Evolutionary conservation across 768 basidiomycete species (phyloP).

Genomic region (Amylocystis lapponica): DNA sequence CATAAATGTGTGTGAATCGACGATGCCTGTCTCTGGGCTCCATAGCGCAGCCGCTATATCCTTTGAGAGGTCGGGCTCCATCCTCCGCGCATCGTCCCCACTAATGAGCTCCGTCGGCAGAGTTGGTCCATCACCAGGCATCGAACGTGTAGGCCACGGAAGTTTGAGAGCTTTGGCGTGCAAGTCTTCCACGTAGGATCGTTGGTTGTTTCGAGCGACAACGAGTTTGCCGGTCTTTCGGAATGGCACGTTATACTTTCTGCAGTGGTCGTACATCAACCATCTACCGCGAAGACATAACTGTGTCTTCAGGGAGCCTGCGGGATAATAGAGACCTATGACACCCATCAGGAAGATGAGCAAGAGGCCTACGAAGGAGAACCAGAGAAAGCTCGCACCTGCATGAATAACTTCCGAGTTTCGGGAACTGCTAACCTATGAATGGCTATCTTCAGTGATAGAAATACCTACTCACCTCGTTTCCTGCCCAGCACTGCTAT

Average conservation of each 20-base stretch:
- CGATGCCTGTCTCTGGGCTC: constrained; percentile 84
- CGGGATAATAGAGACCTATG: constrained; percentile 79
- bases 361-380: not conserved
- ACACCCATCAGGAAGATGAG: not conserved
- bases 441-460: too few relatives aligned
- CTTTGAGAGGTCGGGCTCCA: constrained; percentile 80
- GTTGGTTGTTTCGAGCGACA: constrained; percentile 67
- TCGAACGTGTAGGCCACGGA: constrained; percentile 41
- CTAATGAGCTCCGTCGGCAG: constrained; percentile 65
- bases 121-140: constrained; percentile 26
- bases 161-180: constrained; percentile 56
- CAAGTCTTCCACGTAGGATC: constrained; percentile 63
- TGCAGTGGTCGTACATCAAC: constrained; percentile 76
- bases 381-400: constrained; percentile 41
- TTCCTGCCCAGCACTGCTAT: constrained; percentile 72
- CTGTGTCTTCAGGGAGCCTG: constrained; percentile 75
- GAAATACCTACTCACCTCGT: constrained; percentile 50
- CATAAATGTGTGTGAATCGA: constrained; percentile 85
- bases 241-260: constrained; percentile 53
- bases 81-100: constrained; percentile 56
- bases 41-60: constrained; percentile 70
- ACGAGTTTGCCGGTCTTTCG: constrained; percentile 85
- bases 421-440: constrained; percentile 78
- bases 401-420: constrained; percentile 96
- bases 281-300: constrained; percentile 84